These are phyloP conservation scores for Russula ochroleuca DNA, from an alignment of 768 basidiomycete genomes.

Conservation along the genomic window DNA sequence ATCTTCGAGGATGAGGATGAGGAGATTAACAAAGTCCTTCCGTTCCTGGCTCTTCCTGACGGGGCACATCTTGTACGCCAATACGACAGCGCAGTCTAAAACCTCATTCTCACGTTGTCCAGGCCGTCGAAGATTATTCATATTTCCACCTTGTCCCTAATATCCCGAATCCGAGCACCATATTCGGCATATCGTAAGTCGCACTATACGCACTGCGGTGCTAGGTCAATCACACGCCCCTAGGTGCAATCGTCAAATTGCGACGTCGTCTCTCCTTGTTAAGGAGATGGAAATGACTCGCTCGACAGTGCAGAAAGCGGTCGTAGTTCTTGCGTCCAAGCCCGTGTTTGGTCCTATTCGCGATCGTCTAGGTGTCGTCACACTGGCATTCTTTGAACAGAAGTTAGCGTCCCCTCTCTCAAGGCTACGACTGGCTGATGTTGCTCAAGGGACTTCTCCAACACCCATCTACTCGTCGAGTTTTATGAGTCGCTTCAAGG, in stretches of 20 bases:
- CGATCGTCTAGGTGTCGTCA: conserved; percentile 92
- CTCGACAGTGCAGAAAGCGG: conserved; percentile 95
- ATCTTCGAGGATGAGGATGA: conserved; percentile 86
- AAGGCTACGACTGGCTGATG: conserved; percentile 5
- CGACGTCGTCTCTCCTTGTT: conserved; percentile 69
- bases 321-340: conserved; percentile 87
- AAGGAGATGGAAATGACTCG: conserved; percentile 86
- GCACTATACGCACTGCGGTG: not conserved
- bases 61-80: conserved; percentile 85
- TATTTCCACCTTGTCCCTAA: conserved; percentile 90
- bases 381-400: conserved; percentile 85
- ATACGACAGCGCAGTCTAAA: conserved; percentile 1
- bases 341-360: conserved; percentile 93
- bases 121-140: conserved; percentile 92
- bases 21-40: conserved; percentile 78
- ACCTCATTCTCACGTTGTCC: conserved; percentile 11
- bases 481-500: conserved; percentile 74
- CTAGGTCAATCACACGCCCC: not conserved
- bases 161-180: conserved; percentile 64
- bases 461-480: conserved; percentile 84
- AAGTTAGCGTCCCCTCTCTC: conserved; percentile 38
- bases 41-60: conserved; percentile 94
- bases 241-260: conserved; percentile 94
- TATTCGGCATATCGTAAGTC: conserved; percentile 93
- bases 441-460: conserved; percentile 70